Evolutionary conservation across 768 basidiomycete species (phyloP), one percentile per base, ranked within the genome.

Genomic region (Leccinum obscurum): DNA sequence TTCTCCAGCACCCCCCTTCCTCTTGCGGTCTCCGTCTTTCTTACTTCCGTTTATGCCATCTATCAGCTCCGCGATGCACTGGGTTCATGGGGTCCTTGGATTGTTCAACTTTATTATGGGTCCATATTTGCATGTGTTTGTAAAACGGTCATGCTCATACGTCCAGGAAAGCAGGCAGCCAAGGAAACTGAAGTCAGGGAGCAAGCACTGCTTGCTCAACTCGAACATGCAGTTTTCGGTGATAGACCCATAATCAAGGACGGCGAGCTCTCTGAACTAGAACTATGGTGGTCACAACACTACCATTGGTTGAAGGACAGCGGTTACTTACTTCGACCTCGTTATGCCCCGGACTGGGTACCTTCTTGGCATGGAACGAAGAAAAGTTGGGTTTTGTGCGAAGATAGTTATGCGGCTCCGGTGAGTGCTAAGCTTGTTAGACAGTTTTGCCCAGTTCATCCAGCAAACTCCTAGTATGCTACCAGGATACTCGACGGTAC

Each of bases 401-500:
- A 67, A 30, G 65, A 64, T 37, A 1, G 62, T 11, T 0, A 3
- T 10, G 22, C 1, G 17, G 63, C 60, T 4, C 2, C 3, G 20
- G 24, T 67, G 67, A 52, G 69, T 13, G 14, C 4, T 7, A 46
- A 4, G 3, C 11, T 11, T 46, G 5, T 17, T 1, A 15, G 50
- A 26, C 24, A 28, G 14, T 28, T 0, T 24, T 24, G 24, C 24
- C 22, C 2, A 2, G 22, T 2, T 24, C 22, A 24, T 24, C 22
- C 2, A 24, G 22, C 22, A 49, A 26, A 24, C 0, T 48, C 0
- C 0, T 13, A 65, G 69, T 62, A 61, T 7, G 22, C 57, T 30
- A 26, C 50, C 30, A 50, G 59, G 52, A 55, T 68, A 6, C 60
- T 75, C 14, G 78, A 78, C 60, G 78, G 68, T 0, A 64, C 62